Base-by-base conservation (phyloP, 192 early-diverging fungal species). In the Coemansia sp. region DNA sequence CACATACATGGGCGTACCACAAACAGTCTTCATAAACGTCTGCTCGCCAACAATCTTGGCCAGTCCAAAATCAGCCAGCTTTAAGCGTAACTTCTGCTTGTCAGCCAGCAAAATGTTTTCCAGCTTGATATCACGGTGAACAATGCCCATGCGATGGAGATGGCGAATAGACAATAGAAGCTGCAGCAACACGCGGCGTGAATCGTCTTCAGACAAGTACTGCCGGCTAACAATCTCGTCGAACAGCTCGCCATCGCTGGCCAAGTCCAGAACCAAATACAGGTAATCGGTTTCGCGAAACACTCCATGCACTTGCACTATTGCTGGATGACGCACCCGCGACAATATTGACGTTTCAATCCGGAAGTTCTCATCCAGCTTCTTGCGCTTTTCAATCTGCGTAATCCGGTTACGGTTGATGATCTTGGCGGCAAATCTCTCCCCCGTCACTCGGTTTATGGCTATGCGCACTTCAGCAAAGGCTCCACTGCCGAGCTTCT, bases 21-120 rank as follows among this genome's bases (percentile, higher is more conserved):
- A 97, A 21, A 95, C 92, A 0, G 94, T 96, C 41, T 80, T 75
- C 58, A 98, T 80, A 55, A 88, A 79, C 55, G 65, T 74, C 16
- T 86, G 78, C 31, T 81, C 78, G 30, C 80, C 81, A 46, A 88
- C 86, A 39, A 91, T 87, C 70, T 88, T 94, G 40, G 94, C 92
- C 57, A 97, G 75, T 2, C 94, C 96, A 82, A 98, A 98, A 70
- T 98, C 96, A 19, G 90, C 86, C 53, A 98, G 88, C 82, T 94
- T 98, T 65, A 96, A 81, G 36, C 70, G 70, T 43, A 83, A 83
- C 49, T 79, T 64, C 10, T 70, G 43, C 6, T 71, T 73, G 55
- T 81, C 74, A 40, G 82, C 80, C 10, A 90, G 75, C 26, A 90
- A 70, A 26, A 91, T 87, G 39, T 91, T 91, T 61, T 91, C 90